Conservation (phyloP, 2,329 filamentous ascomycete genomes). For the Epichloe festucae region DNA sequence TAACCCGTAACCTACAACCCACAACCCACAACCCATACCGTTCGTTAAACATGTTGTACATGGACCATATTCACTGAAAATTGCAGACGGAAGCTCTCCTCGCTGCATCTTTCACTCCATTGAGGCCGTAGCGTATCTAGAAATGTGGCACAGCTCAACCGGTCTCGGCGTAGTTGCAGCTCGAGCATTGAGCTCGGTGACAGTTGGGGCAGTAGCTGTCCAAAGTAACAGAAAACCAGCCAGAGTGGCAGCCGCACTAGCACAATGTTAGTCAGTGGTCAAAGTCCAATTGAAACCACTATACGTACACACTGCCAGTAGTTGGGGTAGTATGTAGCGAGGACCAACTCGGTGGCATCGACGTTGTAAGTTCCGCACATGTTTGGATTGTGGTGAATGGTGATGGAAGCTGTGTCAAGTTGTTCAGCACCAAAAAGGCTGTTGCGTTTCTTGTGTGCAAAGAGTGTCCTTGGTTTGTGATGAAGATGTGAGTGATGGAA, state of each 20-base stretch:
- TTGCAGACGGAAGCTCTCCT: not conserved
- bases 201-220: slow-evolving; percentile 11
- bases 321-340: not conserved
- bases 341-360: not conserved
- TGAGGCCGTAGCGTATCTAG: not conserved
- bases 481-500: not conserved
- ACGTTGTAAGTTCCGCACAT: not conserved
- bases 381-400: not conserved
- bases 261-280: not conserved
- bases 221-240: slow-evolving; percentile 11
- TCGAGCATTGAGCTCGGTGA: slow-evolving; percentile 9
- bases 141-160: not conserved
- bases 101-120: not conserved
- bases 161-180: slow-evolving; percentile 11
- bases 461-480: not conserved
- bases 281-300: not conserved
- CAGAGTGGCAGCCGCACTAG: slow-evolving; percentile 10
- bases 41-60: slow-evolving; percentile 1
- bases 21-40: not conserved
- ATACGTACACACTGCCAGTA: slow-evolving; percentile 10
- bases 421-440: not conserved
- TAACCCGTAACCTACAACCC: not conserved
- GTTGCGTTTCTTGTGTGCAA: not conserved
- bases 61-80: not conserved
- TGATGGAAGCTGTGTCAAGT: not conserved